Evolutionary conservation across 208 protist genomes (phyloP).

Genomic region (Leishmania tropica): DNA sequence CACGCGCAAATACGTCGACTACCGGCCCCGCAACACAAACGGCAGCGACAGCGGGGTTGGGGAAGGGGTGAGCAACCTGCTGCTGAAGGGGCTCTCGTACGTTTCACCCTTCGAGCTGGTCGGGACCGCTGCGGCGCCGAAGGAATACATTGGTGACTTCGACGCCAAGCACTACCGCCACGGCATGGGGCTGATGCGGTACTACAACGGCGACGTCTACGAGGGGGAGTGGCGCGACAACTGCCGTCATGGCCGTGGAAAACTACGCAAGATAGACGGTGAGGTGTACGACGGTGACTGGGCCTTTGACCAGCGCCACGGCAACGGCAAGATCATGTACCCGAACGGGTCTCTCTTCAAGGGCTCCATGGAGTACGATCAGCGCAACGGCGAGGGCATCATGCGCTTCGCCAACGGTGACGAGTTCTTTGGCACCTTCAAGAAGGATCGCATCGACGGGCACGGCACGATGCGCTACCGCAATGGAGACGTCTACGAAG

Average conservation of each 20-base stretch:
- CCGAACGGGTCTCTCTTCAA: slow-evolving; percentile 74
- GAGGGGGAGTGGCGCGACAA: slow-evolving; percentile 81
- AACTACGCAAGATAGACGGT: slow-evolving; percentile 36
- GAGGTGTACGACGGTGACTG: slow-evolving; percentile 85
- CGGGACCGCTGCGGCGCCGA: slow-evolving; percentile 35
- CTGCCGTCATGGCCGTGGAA: slow-evolving; percentile 64
- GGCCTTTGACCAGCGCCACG: slow-evolving; percentile 67
- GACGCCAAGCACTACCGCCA: slow-evolving; percentile 59
- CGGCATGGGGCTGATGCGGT: slow-evolving; percentile 68
- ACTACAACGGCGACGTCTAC: slow-evolving; percentile 84
- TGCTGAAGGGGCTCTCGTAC: slow-evolving; percentile 65
- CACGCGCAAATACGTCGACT: slow-evolving; percentile 37
- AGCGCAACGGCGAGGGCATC: slow-evolving; percentile 77
- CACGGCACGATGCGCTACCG: slow-evolving; percentile 77
- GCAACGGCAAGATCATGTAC: slow-evolving; percentile 70
- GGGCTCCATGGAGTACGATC: slow-evolving; percentile 60
- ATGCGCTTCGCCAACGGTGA: slow-evolving; percentile 86
- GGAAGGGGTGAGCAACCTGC: slow-evolving; percentile 39
- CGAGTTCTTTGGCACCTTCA: slow-evolving; percentile 85
- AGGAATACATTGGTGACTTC: slow-evolving; percentile 83
- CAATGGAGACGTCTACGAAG: slow-evolving; percentile 86
- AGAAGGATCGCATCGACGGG: slow-evolving; percentile 64
- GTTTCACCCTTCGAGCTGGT: slow-evolving; percentile 75
- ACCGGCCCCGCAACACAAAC: slow-evolving; percentile 13
- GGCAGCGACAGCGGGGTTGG: slow-evolving; percentile 4